Percentiles rank a stretch among this genome's conserved stretches.
phyloP scores from a whole-genome alignment of 331 rosid species.

The Quercus phellos region DNA sequence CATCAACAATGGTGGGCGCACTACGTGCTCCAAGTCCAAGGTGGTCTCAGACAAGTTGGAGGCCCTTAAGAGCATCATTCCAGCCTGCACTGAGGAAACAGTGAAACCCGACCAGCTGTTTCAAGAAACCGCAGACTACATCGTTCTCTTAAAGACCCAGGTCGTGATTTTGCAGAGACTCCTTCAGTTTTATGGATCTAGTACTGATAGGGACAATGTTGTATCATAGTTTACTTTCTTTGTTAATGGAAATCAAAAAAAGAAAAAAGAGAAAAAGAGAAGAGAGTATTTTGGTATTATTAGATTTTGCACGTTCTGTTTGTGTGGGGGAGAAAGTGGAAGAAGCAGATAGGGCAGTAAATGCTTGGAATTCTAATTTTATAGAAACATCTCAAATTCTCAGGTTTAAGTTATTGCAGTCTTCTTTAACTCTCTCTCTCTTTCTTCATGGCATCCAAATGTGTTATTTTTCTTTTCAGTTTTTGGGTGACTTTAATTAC shows the following conservation, averaged over 20 bases:
- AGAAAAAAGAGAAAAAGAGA: not conserved
- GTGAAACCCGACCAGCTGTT: conserved; percentile 59
- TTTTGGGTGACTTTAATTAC: not conserved
- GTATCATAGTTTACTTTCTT: conserved; percentile 29
- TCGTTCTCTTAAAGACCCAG: conserved; percentile 55
- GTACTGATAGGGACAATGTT: conserved; percentile 30
- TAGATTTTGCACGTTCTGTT: conserved; percentile 34
- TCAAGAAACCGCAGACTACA: conserved; percentile 86
- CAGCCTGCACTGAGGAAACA: conserved; percentile 16
- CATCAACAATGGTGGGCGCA: conserved; percentile 28
- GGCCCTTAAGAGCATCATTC: conserved; percentile 46
- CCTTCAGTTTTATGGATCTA: conserved; percentile 48
- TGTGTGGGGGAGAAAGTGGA: conserved; percentile 26
- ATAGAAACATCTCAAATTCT: conserved; percentile 19
- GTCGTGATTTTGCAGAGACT: conserved; percentile 70
- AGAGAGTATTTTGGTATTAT: not conserved
- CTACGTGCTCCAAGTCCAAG: conserved; percentile 6
- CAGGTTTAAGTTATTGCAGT: not conserved
- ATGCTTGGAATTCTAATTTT: conserved; percentile 25
- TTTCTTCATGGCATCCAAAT: conserved; percentile 8
- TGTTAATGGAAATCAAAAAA: conserved; percentile 1
- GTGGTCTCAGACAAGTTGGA: conserved; percentile 40
- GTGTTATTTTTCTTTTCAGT: not conserved
- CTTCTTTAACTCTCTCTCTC: not conserved
- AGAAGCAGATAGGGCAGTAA: conserved; percentile 9